Percentiles rank a stretch among this genome's conserved stretches.
phyloP scores from a whole-genome alignment of 495 filamentous ascomycete genomes.

The Xylaria acuta region DNA sequence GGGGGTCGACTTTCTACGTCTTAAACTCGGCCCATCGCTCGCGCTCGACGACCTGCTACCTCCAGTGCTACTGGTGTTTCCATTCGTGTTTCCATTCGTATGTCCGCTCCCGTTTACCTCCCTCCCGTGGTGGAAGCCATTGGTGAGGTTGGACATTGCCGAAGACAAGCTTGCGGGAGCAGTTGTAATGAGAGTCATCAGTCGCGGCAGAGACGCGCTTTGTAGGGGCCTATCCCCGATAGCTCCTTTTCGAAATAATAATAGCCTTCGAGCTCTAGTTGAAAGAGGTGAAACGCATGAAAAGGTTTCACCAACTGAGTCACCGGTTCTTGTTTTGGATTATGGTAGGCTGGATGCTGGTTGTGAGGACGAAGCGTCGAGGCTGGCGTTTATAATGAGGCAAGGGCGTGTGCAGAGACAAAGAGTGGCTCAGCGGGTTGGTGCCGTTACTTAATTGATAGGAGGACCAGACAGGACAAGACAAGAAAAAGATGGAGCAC shows the following conservation, averaged over 20 bases:
- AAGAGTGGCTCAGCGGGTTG: background rate
- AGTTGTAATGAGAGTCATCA: conserved; percentile 31
- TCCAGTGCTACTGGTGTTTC: conserved; percentile 28
- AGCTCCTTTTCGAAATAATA: background rate
- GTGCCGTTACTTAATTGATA: background rate
- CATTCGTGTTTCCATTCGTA: conserved; percentile 32
- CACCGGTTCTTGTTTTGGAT: background rate
- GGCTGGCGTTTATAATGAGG: background rate
- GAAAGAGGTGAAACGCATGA: background rate
- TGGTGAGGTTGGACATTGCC: conserved; percentile 33
- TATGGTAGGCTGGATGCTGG: background rate
- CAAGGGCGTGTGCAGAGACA: background rate
- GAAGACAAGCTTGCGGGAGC: conserved; percentile 31
- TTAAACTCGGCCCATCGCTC: conserved; percentile 40
- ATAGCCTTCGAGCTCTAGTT: background rate
- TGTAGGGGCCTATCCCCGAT: conserved; percentile 5
- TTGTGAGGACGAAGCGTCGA: background rate
- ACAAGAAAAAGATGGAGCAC: conserved; percentile 5
- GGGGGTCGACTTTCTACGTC: conserved; percentile 61
- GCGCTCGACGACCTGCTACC: conserved; percentile 33
- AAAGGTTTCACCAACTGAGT: conserved; percentile 4
- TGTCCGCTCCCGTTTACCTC: conserved; percentile 38
- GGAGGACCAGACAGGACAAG: background rate
- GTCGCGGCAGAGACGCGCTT: background rate
- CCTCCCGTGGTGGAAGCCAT: conserved; percentile 40